These are phyloP conservation scores for Fusarium palustre DNA, from an alignment of 2,329 filamentous ascomycete genomes.

Conservation along the genomic window DNA sequence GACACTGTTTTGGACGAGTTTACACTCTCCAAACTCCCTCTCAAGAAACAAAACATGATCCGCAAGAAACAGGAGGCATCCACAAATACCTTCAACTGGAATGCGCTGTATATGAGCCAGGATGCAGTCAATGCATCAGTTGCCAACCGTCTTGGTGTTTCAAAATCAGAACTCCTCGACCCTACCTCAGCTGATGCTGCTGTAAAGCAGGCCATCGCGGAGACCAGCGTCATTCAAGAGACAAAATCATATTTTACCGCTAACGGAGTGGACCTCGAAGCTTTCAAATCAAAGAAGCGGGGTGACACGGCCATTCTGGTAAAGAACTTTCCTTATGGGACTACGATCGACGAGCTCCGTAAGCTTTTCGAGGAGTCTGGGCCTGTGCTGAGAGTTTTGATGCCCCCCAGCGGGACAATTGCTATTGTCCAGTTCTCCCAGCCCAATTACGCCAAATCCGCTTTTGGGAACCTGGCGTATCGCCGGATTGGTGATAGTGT, in stretches of 20 bases:
- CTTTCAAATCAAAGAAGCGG: slow-evolving; percentile 86
- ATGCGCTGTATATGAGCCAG: slow-evolving; percentile 98
- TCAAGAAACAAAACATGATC: slow-evolving; percentile 94
- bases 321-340: slow-evolving; percentile 93
- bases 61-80: slow-evolving; percentile 85
- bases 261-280: slow-evolving; percentile 90
- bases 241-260: slow-evolving; percentile 90
- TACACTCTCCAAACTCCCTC: slow-evolving; percentile 86
- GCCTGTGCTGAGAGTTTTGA: slow-evolving; percentile 81
- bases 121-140: slow-evolving; percentile 94
- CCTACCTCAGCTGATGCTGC: slow-evolving; percentile 95
- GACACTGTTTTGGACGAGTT: slow-evolving; percentile 88
- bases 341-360: slow-evolving; percentile 80
- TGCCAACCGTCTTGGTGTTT: slow-evolving; percentile 85
- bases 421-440: slow-evolving; percentile 91
- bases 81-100: slow-evolving; percentile 91
- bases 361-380: slow-evolving; percentile 89
- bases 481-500: slow-evolving; percentile 91
- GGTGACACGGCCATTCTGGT: slow-evolving; percentile 90
- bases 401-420: slow-evolving; percentile 93
- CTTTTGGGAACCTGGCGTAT: slow-evolving; percentile 88
- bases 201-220: slow-evolving; percentile 95
- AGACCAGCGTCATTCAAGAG: slow-evolving; percentile 96
- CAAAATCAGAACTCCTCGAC: slow-evolving; percentile 91
- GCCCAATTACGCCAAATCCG: slow-evolving; percentile 81